Percentiles rank a stretch among this genome's conserved stretches.
phyloP scores from a whole-genome alignment of 352 stramenopile species.

The Phytophthora cryptogea region DNA sequence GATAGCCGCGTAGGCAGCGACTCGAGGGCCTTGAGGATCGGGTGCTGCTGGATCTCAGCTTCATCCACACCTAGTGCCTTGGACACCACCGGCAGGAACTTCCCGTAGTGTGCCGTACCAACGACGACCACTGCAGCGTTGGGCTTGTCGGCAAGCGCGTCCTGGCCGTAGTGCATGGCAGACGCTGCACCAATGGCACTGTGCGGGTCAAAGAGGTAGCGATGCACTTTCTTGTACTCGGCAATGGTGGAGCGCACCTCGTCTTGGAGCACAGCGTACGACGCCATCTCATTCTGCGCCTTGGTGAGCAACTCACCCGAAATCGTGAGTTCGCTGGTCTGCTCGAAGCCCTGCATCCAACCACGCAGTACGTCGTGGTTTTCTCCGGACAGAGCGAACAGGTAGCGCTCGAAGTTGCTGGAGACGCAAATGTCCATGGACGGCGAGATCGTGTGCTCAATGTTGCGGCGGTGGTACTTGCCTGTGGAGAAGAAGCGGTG shows the following conservation, averaged over 20 bases:
- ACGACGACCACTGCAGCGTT: constrained; percentile 91
- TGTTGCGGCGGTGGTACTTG: constrained; percentile 94
- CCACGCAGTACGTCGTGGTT: constrained; percentile 86
- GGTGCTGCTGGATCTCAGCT: constrained; percentile 71
- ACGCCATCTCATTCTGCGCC: constrained; percentile 94
- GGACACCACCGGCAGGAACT: constrained; percentile 95
- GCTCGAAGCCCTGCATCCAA: constrained; percentile 97
- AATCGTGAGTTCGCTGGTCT: constrained; percentile 94
- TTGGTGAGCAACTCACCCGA: constrained; percentile 88
- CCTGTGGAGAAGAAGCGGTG: constrained; percentile 97
- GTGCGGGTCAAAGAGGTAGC: constrained; percentile 98
- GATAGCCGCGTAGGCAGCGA: constrained; percentile 63
- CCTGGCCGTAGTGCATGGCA: constrained; percentile 80
- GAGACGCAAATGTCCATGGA: constrained; percentile 99
- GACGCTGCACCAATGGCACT: constrained; percentile 94
- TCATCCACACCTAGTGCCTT: constrained; percentile 84
- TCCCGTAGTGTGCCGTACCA: constrained; percentile 97
- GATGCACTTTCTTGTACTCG: constrained; percentile 89
- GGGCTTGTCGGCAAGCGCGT: constrained; percentile 59
- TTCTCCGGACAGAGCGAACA: constrained; percentile 96
- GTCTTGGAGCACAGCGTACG: constrained; percentile 78
- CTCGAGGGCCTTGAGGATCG: constrained; percentile 77
- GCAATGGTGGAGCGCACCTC: constrained; percentile 94
- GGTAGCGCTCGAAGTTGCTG: constrained; percentile 99
- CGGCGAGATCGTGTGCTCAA: constrained; percentile 95